Evolutionary conservation across 1,284 basidiomycete genomes (phyloP).

Genomic region (Salmacisia buchloeana): DNA sequence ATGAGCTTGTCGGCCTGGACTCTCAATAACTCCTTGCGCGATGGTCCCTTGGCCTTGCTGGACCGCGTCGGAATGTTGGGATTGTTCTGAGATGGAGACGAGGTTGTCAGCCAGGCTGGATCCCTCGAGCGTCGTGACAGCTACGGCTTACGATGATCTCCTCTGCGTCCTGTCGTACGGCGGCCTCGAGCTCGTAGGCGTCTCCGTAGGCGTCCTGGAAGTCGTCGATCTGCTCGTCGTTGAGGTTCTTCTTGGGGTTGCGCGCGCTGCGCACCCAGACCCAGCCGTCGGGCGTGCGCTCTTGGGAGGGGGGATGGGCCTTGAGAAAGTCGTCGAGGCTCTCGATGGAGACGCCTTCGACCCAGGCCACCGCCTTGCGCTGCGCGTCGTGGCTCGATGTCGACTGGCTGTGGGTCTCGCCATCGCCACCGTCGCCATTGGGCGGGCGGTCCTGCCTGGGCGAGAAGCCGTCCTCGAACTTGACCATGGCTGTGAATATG

Average conservation of each 20-base stretch:
- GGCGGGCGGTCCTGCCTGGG: too few relatives aligned
- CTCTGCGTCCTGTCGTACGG: neutral
- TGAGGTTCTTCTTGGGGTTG: neutral
- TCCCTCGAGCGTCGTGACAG: too few relatives aligned
- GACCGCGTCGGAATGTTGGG: too few relatives aligned
- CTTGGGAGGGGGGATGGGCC: neutral
- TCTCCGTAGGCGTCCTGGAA: neutral
- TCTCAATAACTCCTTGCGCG: too few relatives aligned
- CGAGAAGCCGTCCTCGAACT: neutral
- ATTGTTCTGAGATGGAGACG: too few relatives aligned
- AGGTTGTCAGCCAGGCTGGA: too few relatives aligned
- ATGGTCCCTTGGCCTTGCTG: too few relatives aligned
- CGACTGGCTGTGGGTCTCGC: too few relatives aligned
- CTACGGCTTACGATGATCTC: neutral
- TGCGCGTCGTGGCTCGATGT: too few relatives aligned
- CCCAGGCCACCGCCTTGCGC: neutral
- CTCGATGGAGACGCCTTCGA: neutral
- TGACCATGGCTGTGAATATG: neutral
- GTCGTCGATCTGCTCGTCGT: neutral
- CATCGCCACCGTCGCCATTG: too few relatives aligned
- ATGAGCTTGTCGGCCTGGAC: too few relatives aligned
- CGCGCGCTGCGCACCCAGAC: neutral
- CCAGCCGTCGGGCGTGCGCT: neutral
- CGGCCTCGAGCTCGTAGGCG: neutral
- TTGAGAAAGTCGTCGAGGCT: neutral